Conservation (phyloP, 495 filamentous ascomycete genomes). For the Annulohypoxylon nitens region DNA sequence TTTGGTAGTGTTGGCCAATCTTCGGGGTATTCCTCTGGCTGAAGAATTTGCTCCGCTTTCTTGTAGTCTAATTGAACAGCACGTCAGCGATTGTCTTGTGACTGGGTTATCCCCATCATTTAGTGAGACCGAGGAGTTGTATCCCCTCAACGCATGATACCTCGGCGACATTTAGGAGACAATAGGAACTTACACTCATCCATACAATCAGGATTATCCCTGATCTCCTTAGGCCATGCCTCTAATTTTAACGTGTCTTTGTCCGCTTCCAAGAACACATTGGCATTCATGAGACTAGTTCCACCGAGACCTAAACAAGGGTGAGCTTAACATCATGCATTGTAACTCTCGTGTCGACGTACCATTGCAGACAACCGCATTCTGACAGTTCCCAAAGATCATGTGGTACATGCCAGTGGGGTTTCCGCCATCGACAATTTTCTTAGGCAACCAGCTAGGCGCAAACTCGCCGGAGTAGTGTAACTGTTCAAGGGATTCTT, state of each 20-base stretch:
- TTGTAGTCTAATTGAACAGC: constrained; percentile 62
- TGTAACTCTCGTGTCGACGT: constrained; percentile 31
- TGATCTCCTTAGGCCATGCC: constrained; percentile 72
- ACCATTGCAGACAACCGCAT: constrained; percentile 75
- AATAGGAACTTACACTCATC: constrained; percentile 62
- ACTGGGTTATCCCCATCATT: neutral
- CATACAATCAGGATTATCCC: constrained; percentile 58
- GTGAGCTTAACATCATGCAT: constrained; percentile 3
- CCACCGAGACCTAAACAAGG: constrained; percentile 67
- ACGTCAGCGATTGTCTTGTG: constrained; percentile 17
- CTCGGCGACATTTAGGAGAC: neutral
- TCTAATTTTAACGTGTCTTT: constrained; percentile 64
- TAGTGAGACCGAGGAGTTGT: neutral
- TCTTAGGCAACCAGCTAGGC: constrained; percentile 55
- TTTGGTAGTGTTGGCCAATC: constrained; percentile 68
- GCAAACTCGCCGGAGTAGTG: constrained; percentile 69
- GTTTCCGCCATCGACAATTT: constrained; percentile 61
- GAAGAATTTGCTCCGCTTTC: constrained; percentile 67
- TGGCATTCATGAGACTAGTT: constrained; percentile 75
- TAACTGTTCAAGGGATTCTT: constrained; percentile 62
- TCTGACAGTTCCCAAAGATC: constrained; percentile 73
- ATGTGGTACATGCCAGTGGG: constrained; percentile 74
- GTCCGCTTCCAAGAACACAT: constrained; percentile 74
- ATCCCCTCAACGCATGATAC: neutral
- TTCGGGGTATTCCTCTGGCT: constrained; percentile 70